These are phyloP conservation scores for Skeletonema menzelii DNA, from an alignment of 108 stramenopile species.

Conservation along the genomic window DNA sequence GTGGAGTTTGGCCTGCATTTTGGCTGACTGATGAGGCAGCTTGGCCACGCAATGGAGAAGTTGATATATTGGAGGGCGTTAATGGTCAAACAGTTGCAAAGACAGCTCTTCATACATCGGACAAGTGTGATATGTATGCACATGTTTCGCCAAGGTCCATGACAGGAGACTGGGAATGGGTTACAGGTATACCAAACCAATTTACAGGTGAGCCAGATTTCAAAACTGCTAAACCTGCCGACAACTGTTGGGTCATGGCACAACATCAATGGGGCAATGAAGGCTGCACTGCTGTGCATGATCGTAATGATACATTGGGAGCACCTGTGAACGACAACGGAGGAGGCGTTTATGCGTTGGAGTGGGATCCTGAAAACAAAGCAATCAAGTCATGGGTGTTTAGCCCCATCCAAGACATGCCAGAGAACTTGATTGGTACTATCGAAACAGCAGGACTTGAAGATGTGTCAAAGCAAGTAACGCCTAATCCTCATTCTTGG, in stretches of 20 bases:
- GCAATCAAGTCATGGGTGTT: constrained; percentile 91
- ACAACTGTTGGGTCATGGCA: constrained; percentile 87
- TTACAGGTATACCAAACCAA: constrained; percentile 73
- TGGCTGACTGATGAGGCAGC: constrained; percentile 49
- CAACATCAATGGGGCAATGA: constrained; percentile 96
- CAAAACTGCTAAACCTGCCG: constrained; percentile 55
- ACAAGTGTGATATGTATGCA: constrained; percentile 78
- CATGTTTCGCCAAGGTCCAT: constrained; percentile 67
- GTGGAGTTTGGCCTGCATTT: constrained; percentile 58
- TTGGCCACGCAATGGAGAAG: constrained; percentile 57
- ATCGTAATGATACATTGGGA: constrained; percentile 69
- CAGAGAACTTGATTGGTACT: constrained; percentile 64
- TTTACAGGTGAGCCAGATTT: constrained; percentile 63
- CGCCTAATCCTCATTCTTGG: constrained; percentile 85
- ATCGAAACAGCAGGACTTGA: constrained; percentile 61
- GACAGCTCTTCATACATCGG: constrained; percentile 55
- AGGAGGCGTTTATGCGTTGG: constrained; percentile 72
- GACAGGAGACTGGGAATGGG: constrained; percentile 78
- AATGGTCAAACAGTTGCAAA: constrained; percentile 49
- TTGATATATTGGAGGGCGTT: constrained; percentile 56
- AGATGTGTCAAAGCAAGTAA: constrained; percentile 45
- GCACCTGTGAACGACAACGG: constrained; percentile 81
- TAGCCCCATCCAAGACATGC: constrained; percentile 62
- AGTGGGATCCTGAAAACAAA: constrained; percentile 86
- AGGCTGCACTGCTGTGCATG: constrained; percentile 83